A percentile compares a stretch with the other conserved stretches of the same genome.
These are phyloP conservation scores for Dipteronia sinensis DNA, from an alignment of 345 rosid species.

Conservation along the genomic window DNA sequence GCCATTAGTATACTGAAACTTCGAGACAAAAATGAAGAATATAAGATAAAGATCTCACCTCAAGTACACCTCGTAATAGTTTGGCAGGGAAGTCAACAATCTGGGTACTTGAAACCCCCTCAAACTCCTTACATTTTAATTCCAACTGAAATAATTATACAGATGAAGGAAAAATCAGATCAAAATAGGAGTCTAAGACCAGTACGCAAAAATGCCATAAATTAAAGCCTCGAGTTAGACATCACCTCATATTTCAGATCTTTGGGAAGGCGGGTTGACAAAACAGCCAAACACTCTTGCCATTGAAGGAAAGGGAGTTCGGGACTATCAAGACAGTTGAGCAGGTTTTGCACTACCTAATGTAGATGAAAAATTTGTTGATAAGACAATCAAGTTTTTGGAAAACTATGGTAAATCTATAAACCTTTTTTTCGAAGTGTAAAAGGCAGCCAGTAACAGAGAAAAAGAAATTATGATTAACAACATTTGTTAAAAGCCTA, in stretches of 20 bases:
- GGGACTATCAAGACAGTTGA: slow-evolving; percentile 90
- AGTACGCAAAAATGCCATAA: slow-evolving; percentile 14
- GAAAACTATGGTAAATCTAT: not conserved
- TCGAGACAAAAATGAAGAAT: slow-evolving; percentile 15
- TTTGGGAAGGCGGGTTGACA: slow-evolving; percentile 94
- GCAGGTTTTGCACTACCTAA: slow-evolving; percentile 92
- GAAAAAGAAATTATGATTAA: slow-evolving; percentile 8
- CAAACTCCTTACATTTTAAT: slow-evolving; percentile 71
- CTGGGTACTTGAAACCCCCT: slow-evolving; percentile 55
- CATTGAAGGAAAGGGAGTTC: slow-evolving; percentile 99
- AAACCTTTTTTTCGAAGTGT: not conserved
- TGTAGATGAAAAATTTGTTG: slow-evolving; percentile 25
- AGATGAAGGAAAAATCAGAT: slow-evolving; percentile 23
- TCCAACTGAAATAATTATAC: slow-evolving; percentile 66
- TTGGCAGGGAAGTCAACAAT: slow-evolving; percentile 95
- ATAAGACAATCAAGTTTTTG: slow-evolving; percentile 10
- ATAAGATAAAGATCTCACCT: slow-evolving; percentile 49
- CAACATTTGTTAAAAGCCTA: not conserved
- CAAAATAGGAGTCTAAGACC: slow-evolving; percentile 19
- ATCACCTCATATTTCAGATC: slow-evolving; percentile 80
- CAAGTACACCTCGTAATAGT: slow-evolving; percentile 69
- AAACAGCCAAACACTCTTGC: slow-evolving; percentile 96
- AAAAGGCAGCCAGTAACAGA: not conserved
- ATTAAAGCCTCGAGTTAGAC: slow-evolving; percentile 6
- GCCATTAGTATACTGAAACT: slow-evolving; percentile 18